Evolutionary conservation across 176 grass and related monocot species (phyloP).

Genomic region (Eleusine coracana): DNA sequence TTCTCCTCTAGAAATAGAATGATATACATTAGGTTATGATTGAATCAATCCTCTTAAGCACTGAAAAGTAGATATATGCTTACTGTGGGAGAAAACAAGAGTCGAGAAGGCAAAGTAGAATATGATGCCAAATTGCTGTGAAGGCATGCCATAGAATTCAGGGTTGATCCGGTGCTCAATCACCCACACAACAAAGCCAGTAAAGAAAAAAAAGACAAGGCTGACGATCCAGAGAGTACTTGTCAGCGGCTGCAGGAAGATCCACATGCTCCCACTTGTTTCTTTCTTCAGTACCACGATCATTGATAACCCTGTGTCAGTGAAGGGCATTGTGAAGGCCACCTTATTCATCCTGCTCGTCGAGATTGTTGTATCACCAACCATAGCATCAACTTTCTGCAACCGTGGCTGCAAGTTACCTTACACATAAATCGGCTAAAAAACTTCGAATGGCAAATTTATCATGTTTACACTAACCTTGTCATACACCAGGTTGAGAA

Average conservation of each 20-base stretch:
- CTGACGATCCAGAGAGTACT: conserved; percentile 48
- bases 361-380: conserved; percentile 55
- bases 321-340: conserved; percentile 61
- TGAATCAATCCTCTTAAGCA: conserved; percentile 4
- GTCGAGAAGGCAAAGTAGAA: conserved; percentile 74
- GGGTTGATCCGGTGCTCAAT: conserved; percentile 53
- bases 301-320: conserved; percentile 56
- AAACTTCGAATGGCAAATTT: background rate
- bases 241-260: conserved; percentile 62
- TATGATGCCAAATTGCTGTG: conserved; percentile 50
- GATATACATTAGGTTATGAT: background rate
- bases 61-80: background rate
- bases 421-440: background rate
- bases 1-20: conserved; percentile 48
- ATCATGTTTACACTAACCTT: conserved; percentile 12
- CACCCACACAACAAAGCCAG: conserved; percentile 53
- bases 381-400: conserved; percentile 35
- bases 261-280: conserved; percentile 51
- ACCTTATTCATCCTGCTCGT: conserved; percentile 44
- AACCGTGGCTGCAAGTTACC: background rate
- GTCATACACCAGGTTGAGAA: background rate
- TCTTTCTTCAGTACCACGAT: conserved; percentile 45
- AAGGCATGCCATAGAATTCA: conserved; percentile 37
- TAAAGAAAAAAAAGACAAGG: conserved; percentile 59
- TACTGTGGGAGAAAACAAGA: conserved; percentile 58